Conservation (phyloP, 768 basidiomycete species). For the Rhizopogon vesiculosus region DNA sequence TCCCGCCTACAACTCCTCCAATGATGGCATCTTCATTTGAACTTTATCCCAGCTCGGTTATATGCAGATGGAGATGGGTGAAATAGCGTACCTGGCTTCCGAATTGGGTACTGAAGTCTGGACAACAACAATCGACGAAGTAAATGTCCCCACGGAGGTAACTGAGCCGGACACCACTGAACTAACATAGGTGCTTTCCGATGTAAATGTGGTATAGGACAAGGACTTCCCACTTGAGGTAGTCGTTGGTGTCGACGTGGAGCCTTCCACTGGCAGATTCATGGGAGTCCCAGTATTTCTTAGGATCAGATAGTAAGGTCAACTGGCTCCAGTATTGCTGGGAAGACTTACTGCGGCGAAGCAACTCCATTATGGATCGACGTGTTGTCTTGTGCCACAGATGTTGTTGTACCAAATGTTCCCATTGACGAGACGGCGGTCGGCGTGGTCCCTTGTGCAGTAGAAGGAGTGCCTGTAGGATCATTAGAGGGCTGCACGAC, state of each 20-base stretch:
- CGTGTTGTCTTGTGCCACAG: no score
- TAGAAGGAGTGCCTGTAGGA: background rate
- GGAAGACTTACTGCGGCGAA: background rate
- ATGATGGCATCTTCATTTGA: constrained; percentile 1
- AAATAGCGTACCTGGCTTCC: background rate
- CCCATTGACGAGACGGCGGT: no score
- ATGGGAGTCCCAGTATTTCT: background rate
- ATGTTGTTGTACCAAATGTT: no score
- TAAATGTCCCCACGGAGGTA: background rate
- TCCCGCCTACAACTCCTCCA: constrained; percentile 4
- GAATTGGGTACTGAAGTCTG: background rate
- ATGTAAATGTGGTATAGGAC: background rate
- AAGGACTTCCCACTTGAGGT: background rate
- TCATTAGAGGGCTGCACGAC: background rate
- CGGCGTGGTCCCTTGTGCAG: background rate
- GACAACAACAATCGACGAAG: background rate
- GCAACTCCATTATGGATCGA: no score
- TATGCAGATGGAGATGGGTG: background rate
- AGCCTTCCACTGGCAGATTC: no score
- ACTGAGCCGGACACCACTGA: no score
- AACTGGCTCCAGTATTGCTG: background rate
- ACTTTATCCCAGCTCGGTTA: background rate
- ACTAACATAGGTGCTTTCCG: background rate
- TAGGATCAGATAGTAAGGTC: background rate
- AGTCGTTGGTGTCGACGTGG: background rate